Percentiles rank a stretch among this genome's conserved stretches.
Evolutionary conservation across 2,329 filamentous ascomycete species (phyloP).

Genomic region (Monosporascus sp.): DNA sequence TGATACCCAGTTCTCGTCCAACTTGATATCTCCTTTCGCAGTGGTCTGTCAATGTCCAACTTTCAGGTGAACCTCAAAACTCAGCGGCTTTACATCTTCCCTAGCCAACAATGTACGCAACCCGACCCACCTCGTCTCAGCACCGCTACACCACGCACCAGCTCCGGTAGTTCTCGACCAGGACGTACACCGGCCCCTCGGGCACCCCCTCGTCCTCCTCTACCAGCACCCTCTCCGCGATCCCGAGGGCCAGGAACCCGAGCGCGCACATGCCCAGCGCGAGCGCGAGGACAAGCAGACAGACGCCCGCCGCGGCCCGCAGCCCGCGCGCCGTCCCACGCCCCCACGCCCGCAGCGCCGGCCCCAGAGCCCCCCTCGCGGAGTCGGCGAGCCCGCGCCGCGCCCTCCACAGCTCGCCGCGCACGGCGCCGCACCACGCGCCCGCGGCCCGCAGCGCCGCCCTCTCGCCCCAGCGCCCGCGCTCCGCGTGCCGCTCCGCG

Average conservation of each 20-base stretch:
- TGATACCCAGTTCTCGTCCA: too few relatives aligned
- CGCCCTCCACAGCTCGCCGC: background rate
- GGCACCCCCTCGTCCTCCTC: background rate
- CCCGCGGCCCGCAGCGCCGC: background rate
- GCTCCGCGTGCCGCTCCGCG: background rate
- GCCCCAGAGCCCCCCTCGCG: background rate
- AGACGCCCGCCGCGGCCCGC: background rate
- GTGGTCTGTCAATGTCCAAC: too few relatives aligned
- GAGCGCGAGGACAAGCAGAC: background rate
- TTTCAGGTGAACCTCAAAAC: too few relatives aligned
- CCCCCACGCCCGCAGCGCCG: background rate
- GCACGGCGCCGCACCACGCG: background rate
- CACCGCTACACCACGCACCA: conserved; percentile 6
- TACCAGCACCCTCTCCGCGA: conserved; percentile 35
- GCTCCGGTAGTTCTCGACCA: background rate
- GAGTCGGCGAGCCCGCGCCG: background rate
- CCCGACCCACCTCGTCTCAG: too few relatives aligned
- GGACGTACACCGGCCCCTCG: background rate
- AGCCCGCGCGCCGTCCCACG: background rate
- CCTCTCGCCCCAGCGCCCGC: background rate
- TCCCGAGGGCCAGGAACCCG: conserved; percentile 18
- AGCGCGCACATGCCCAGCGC: background rate
- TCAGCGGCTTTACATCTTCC: too few relatives aligned
- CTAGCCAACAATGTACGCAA: too few relatives aligned
- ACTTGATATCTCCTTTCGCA: too few relatives aligned